Percentiles rank a stretch among this genome's conserved stretches.
Conservation (phyloP, 805 yeast genomes). For the Starmera dryadoides region DNA sequence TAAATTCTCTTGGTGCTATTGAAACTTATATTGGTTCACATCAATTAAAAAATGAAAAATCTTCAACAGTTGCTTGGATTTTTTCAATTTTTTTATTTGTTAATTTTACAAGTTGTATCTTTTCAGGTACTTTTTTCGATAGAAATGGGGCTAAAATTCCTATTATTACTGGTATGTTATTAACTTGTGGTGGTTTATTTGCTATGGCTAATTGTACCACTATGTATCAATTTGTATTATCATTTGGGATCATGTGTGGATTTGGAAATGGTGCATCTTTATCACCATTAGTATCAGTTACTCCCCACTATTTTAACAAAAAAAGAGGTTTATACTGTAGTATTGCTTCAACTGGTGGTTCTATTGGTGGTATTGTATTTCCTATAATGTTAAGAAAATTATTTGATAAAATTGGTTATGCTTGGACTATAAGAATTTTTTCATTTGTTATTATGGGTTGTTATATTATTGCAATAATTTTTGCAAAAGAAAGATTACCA, state of each 20-base stretch:
- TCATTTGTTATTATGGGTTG: conserved; percentile 37
- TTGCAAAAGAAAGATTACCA: conserved; percentile 35
- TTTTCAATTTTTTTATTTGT: conserved; percentile 50
- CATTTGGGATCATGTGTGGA: conserved; percentile 49
- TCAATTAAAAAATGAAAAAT: conserved; percentile 38
- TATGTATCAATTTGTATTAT: conserved; percentile 52
- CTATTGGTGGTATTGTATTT: conserved; percentile 46
- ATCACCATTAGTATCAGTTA: conserved; percentile 51
- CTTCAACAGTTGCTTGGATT: conserved; percentile 54
- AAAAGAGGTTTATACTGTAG: conserved; percentile 51
- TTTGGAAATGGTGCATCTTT: conserved; percentile 49
- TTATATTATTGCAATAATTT: conserved; percentile 22
- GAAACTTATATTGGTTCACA: conserved; percentile 51
- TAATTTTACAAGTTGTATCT: conserved; percentile 39
- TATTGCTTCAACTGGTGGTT: conserved; percentile 42
- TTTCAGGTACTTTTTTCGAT: conserved; percentile 54
- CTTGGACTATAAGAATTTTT: conserved; percentile 50
- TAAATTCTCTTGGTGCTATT: conserved; percentile 55
- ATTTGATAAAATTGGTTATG: conserved; percentile 38
- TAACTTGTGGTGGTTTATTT: conserved; percentile 43
- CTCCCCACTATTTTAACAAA: conserved; percentile 56
- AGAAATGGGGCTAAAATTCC: conserved; percentile 40
- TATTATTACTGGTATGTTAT: conserved; percentile 31
- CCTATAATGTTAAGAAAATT: conserved; percentile 44
- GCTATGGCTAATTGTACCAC: conserved; percentile 41